phyloP scores from a whole-genome alignment of 2,329 filamentous ascomycete genomes.

The Neonectria punicea region DNA sequence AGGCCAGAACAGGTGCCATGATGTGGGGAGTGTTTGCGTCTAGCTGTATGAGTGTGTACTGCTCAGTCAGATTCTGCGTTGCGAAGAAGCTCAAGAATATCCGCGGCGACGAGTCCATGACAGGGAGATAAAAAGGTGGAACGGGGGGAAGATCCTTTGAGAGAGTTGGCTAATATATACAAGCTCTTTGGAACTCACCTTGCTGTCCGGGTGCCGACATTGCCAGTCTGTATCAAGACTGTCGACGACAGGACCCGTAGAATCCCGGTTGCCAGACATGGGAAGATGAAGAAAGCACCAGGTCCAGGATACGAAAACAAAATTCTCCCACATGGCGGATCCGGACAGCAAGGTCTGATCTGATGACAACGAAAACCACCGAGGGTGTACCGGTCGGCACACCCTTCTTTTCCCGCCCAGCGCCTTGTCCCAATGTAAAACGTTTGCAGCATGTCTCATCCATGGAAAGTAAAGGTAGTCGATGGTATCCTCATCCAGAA shows the following conservation, averaged over 20 bases:
- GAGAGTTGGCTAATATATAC: constrained; percentile 62
- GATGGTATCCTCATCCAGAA: constrained; percentile 39
- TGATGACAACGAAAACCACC: constrained; percentile 39
- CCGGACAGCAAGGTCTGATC: constrained; percentile 49
- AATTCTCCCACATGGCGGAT: constrained; percentile 45
- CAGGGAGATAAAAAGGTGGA: constrained; percentile 17
- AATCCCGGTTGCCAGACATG: constrained; percentile 39
- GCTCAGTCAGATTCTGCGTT: constrained; percentile 39
- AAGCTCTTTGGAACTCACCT: constrained; percentile 63
- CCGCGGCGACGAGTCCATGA: constrained; percentile 38
- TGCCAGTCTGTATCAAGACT: constrained; percentile 44
- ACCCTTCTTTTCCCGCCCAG: constrained; percentile 45
- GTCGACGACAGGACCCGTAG: constrained; percentile 42
- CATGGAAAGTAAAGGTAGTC: constrained; percentile 42
- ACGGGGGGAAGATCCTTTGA: constrained; percentile 49
- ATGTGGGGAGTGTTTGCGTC: constrained; percentile 18
- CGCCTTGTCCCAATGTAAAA: constrained; percentile 45
- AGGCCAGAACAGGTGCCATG: constrained; percentile 21
- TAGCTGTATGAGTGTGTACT: constrained; percentile 42
- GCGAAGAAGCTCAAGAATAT: constrained; percentile 23
- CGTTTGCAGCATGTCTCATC: constrained; percentile 50
- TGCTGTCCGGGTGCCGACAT: constrained; percentile 60
- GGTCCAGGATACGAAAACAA: constrained; percentile 46
- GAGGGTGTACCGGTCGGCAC: constrained; percentile 33
- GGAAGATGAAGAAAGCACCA: constrained; percentile 40